Evolutionary conservation across 2,329 filamentous ascomycete genomes (phyloP).

Genomic region (Dothiorella sarmentorum): DNA sequence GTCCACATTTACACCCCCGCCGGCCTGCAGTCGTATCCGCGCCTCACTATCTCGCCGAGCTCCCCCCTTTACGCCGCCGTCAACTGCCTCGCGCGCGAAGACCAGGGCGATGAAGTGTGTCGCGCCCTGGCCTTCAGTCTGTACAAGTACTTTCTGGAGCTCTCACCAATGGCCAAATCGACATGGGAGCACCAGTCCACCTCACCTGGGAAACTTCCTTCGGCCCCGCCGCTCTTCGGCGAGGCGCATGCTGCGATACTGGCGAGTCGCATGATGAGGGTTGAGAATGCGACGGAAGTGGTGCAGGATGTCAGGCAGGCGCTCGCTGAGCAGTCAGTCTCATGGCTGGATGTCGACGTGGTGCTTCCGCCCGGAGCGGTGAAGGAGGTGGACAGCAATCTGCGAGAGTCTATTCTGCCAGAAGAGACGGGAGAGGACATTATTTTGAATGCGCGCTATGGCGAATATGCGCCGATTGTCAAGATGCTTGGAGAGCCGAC

Average conservation of each 20-base stretch:
- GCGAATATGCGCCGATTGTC: slow-evolving; percentile 71
- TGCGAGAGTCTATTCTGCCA: slow-evolving; percentile 55
- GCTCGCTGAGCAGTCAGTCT: slow-evolving; percentile 75
- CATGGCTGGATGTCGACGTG: slow-evolving; percentile 83
- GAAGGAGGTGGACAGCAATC: slow-evolving; percentile 30
- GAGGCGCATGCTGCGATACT: slow-evolving; percentile 92
- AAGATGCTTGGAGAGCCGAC: slow-evolving; percentile 77
- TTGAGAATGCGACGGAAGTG: slow-evolving; percentile 72
- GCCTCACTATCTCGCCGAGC: slow-evolving; percentile 88
- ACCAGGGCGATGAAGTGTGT: slow-evolving; percentile 91
- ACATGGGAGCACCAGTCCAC: slow-evolving; percentile 58
- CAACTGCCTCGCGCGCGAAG: slow-evolving; percentile 83
- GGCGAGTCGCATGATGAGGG: slow-evolving; percentile 76
- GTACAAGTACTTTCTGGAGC: slow-evolving; percentile 89
- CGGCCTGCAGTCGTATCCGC: slow-evolving; percentile 83
- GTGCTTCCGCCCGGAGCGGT: slow-evolving; percentile 78
- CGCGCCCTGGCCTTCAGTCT: slow-evolving; percentile 88
- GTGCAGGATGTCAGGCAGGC: slow-evolving; percentile 71
- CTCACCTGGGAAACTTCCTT: slow-evolving; percentile 56
- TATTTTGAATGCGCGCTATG: slow-evolving; percentile 68
- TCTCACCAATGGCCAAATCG: slow-evolving; percentile 72
- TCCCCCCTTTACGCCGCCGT: slow-evolving; percentile 90
- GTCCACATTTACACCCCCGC: slow-evolving; percentile 87
- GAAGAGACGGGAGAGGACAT: slow-evolving; percentile 60
- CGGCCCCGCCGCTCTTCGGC: slow-evolving; percentile 69